These are phyloP conservation scores for Sisymbrium altissimum DNA, from an alignment of 345 rosid species.

Conservation along the genomic window DNA sequence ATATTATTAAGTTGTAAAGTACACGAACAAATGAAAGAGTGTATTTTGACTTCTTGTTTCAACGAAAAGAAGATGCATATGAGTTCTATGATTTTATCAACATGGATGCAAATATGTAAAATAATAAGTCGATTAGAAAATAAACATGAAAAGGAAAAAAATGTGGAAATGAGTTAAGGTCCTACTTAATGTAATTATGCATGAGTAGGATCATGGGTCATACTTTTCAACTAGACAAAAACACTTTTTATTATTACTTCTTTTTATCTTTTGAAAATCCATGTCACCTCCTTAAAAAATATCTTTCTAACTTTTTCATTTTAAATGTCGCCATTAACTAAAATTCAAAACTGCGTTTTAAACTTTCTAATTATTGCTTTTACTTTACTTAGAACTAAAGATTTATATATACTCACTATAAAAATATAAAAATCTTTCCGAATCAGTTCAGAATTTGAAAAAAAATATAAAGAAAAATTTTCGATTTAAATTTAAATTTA, in stretches of 20 bases:
- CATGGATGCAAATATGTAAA: constrained; percentile 7
- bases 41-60: background rate
- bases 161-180: constrained; percentile 16
- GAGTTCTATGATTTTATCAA: background rate
- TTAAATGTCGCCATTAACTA: constrained; percentile 13
- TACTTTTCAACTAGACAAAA: constrained; percentile 38
- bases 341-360: constrained; percentile 19
- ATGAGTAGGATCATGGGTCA: constrained; percentile 23
- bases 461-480: background rate
- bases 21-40: background rate
- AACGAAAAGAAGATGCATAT: background rate
- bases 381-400: constrained; percentile 30
- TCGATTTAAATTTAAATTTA: background rate
- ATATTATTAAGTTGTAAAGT: background rate
- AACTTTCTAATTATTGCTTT: constrained; percentile 23
- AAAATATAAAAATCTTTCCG: background rate
- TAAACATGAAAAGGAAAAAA: background rate
- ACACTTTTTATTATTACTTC: constrained; percentile 34
- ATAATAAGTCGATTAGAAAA: background rate
- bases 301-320: constrained; percentile 4
- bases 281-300: constrained; percentile 23
- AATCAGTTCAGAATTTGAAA: background rate
- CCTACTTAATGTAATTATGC: constrained; percentile 33
- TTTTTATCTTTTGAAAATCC: constrained; percentile 28
- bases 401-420: background rate